Evolutionary conservation across 768 basidiomycete genomes (phyloP).

Genomic region (Solioccasus polychromus): DNA sequence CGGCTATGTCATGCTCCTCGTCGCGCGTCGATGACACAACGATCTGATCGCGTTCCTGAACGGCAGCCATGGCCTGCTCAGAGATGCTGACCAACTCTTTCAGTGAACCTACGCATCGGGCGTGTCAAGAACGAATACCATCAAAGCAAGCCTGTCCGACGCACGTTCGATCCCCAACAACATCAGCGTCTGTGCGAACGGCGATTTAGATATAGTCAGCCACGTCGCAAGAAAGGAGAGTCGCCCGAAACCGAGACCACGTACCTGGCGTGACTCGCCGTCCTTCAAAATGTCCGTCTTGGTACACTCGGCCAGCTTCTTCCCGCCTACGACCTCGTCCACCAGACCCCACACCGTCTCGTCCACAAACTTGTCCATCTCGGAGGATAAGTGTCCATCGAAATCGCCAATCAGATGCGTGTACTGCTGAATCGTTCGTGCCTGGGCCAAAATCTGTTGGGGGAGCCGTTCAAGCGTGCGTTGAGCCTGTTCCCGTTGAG

Average conservation of each 20-base stretch:
- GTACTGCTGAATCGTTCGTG: conserved; percentile 39
- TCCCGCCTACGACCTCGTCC: conserved; percentile 38
- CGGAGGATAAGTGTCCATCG: too few species aligned
- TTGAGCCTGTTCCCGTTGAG: conserved; percentile 20
- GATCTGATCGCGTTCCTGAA: conserved; percentile 31
- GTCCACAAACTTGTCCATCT: conserved; percentile 6
- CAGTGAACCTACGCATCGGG: conserved; percentile 28
- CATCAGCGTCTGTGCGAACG: conserved; percentile 44
- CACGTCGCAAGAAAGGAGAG: not conserved
- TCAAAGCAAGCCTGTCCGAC: conserved; percentile 14
- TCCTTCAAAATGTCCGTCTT: conserved; percentile 45
- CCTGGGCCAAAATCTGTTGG: conserved; percentile 34
- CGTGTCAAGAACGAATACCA: not conserved
- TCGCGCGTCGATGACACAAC: conserved; percentile 9
- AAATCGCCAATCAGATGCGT: conserved; percentile 33
- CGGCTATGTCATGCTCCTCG: conserved; percentile 4
- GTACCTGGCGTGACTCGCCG: conserved; percentile 40
- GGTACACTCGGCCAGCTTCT: conserved; percentile 29
- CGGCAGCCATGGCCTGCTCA: conserved; percentile 30
- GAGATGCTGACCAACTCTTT: conserved; percentile 32
- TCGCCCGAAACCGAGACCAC: conserved; percentile 6
- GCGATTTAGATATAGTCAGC: too few species aligned
- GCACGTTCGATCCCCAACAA: conserved; percentile 47
- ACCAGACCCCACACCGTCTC: conserved; percentile 34
- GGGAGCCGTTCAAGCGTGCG: conserved; percentile 39